Percentiles rank a stretch among this genome's conserved stretches.
Conservation (phyloP, 2,329 filamentous ascomycete genomes). For the Escovopsis sp. region DNA sequence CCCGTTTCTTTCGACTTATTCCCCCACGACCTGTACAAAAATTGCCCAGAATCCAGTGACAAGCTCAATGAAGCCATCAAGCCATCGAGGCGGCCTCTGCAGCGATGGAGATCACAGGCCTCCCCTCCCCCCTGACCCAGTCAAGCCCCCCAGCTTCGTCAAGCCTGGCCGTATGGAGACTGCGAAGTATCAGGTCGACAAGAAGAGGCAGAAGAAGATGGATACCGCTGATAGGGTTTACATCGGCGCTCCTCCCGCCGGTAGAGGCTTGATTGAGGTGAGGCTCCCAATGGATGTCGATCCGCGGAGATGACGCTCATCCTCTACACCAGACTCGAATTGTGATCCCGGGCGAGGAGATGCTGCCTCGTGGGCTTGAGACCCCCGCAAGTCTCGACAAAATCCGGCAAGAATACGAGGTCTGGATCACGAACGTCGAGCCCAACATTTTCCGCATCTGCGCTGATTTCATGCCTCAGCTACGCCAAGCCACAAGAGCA, state of each 20-base stretch:
- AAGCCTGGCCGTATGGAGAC: conserved; percentile 7
- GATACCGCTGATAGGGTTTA: conserved; percentile 10
- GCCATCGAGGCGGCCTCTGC: background rate
- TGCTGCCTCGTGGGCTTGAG: conserved; percentile 14
- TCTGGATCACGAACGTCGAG: conserved; percentile 17
- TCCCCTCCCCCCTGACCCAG: background rate
- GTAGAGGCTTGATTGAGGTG: conserved; percentile 13
- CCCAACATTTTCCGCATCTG: conserved; percentile 14
- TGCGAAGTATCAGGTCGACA: conserved; percentile 12
- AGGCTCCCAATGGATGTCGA: background rate
- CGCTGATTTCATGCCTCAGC: conserved; percentile 9
- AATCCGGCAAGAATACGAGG: conserved; percentile 14
- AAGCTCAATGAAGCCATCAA: background rate
- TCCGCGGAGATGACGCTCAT: background rate
- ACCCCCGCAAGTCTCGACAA: conserved; percentile 11
- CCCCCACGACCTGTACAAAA: too few species aligned
- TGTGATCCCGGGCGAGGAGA: conserved; percentile 15
- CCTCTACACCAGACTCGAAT: conserved; percentile 8
- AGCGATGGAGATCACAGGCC: background rate
- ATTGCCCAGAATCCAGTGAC: too few species aligned
- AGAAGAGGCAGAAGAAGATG: conserved; percentile 7
- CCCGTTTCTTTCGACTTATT: too few species aligned
- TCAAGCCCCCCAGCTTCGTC: background rate
- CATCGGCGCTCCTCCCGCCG: conserved; percentile 12
- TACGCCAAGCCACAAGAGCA: conserved; percentile 15